Conservation (phyloP, 2,329 filamentous ascomycete species). For the Penicillium expansum region DNA sequence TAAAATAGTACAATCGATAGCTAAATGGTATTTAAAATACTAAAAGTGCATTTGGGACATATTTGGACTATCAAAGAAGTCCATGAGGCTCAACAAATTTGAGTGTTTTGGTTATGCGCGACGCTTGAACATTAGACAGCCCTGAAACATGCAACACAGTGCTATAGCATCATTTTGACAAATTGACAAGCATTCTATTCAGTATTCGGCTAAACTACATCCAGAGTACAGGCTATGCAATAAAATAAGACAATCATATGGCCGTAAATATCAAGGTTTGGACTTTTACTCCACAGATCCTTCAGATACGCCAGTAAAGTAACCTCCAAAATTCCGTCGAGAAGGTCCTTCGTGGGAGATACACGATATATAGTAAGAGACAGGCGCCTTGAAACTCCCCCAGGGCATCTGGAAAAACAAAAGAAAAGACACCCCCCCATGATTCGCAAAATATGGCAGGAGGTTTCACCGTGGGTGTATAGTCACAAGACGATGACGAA, state of each 20-base stretch:
- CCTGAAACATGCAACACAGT: background rate
- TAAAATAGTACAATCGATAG: background rate
- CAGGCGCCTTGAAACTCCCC: constrained; percentile 23
- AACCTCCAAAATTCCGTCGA: constrained; percentile 21
- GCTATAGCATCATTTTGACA: background rate
- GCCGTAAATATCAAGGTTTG: constrained; percentile 13
- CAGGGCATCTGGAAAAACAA: constrained; percentile 4
- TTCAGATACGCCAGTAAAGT: constrained; percentile 14
- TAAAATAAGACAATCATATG: constrained; percentile 5
- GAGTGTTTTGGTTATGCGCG: background rate
- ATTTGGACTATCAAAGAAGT: background rate
- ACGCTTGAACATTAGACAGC: background rate
- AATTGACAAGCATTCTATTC: constrained; percentile 9
- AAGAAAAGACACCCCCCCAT: background rate
- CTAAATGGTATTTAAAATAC: background rate
- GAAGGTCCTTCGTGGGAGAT: constrained; percentile 14
- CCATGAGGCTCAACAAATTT: no score
- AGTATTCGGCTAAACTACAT: constrained; percentile 11
- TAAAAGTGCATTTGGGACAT: background rate
- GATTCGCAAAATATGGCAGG: constrained; percentile 13
- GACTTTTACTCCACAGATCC: constrained; percentile 19
- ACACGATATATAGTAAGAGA: constrained; percentile 16
- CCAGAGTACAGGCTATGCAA: constrained; percentile 8
- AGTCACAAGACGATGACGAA: constrained; percentile 21
- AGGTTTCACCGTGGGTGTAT: constrained; percentile 12